Evolutionary conservation across 768 basidiomycete genomes (phyloP), one percentile per base, ranked within the genome.

Genomic region (Megacollybia marginata): DNA sequence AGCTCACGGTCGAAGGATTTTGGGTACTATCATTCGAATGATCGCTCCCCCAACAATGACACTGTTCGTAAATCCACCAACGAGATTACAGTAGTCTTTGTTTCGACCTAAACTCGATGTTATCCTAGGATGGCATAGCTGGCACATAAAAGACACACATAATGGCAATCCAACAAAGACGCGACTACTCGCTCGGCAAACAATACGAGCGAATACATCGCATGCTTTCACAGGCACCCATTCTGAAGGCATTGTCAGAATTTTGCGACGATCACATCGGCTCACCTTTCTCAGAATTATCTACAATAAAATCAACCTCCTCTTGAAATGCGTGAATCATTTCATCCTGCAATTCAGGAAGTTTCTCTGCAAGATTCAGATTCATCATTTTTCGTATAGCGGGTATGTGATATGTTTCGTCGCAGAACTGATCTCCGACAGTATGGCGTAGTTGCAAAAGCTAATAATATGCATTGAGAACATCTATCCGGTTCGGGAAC

Each of bases 71-170:
- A 69, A 73, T 40, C 61, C 58, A 48, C 58, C 53, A n/a, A 44
- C 50, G 9, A 58, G 52, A 15, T 50, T 35, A 33, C 54, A 50
- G 48, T 70, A 73, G 38, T 69, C 66, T 40, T 62, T 50, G 53
- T 65, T 59, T 42, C 70, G 65, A 51, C 65, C 70, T 72, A 52
- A n/a, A n/a, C n/a, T n/a, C n/a, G n/a, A n/a, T n/a, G n/a, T n/a
- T n/a, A n/a, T n/a, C n/a, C n/a, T n/a, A n/a, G n/a, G n/a, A n/a
- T n/a, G n/a, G n/a, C n/a, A n/a, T n/a, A n/a, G n/a, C n/a, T n/a
- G n/a, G n/a, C n/a, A n/a, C n/a, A n/a, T n/a, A n/a, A n/a, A n/a
- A n/a, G 33, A 59, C 65, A 48, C 47, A 73, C 73, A 69, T 44
- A 69, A 49, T 11, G 67, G 63, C 5, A 59, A 44, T 2, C 72